phyloP scores from a whole-genome alignment of 148 eudicot species.

The Bassia scoparia region DNA sequence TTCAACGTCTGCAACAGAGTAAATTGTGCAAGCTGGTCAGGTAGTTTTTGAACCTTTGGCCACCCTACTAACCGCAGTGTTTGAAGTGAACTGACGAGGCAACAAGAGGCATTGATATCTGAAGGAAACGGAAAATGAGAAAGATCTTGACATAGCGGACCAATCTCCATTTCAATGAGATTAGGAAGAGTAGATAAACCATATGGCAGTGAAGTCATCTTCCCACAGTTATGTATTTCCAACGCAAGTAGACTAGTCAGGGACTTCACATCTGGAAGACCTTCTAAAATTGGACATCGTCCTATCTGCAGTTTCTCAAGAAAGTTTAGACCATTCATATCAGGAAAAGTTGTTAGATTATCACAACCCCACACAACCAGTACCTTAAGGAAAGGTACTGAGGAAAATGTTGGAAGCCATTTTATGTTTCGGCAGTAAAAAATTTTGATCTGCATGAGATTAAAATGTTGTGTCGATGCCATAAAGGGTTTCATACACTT shows the following conservation, averaged over 20 bases:
- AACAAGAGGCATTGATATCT: background rate
- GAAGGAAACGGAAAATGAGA: background rate
- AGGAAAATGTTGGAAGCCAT: background rate
- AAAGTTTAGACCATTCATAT: background rate
- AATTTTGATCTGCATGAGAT: constrained; percentile 7
- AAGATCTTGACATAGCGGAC: constrained; percentile 18
- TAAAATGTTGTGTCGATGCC: background rate
- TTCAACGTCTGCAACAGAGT: background rate
- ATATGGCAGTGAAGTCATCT: constrained; percentile 1
- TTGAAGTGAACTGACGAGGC: background rate
- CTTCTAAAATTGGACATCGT: constrained; percentile 5
- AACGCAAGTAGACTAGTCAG: background rate
- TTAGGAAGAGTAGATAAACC: background rate
- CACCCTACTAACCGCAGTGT: constrained; percentile 7
- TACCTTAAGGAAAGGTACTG: constrained; percentile 12
- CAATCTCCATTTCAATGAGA: constrained; percentile 7
- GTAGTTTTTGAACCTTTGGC: constrained; percentile 5
- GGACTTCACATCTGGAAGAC: background rate
- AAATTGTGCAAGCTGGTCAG: constrained; percentile 1
- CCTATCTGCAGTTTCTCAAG: constrained; percentile 10
- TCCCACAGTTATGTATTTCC: constrained; percentile 9
- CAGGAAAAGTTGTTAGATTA: constrained; percentile 8
- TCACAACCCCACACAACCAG: constrained; percentile 16
- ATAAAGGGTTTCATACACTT: background rate
- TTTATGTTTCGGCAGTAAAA: constrained; percentile 6